Base-by-base conservation (phyloP, 805 yeast genomes). In the Candida oleophila region DNA sequence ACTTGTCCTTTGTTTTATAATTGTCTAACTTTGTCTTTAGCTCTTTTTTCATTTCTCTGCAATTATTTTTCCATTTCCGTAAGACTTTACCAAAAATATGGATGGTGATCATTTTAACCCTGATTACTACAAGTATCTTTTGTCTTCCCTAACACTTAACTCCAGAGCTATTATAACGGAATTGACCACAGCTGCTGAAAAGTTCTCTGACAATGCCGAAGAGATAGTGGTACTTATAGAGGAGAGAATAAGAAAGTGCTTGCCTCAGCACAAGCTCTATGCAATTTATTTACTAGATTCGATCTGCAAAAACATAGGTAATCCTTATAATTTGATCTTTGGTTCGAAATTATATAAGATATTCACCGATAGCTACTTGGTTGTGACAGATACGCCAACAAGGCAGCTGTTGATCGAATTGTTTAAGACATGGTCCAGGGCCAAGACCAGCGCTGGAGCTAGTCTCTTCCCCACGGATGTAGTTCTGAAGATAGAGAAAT, bases 251-350 rank as follows among this genome's bases (percentile, higher is more conserved):
- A 56, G 55, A 43, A 66, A 61, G 46, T 64, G 70, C 44, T 53
- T 69, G 25, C 77, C 76, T 14, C 68, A 66, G 48, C 65, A 70
- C 54, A 68, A 68, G 49, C 58, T 69, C 18, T 64, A 50, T 50
- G 50, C 66, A 18, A 61, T 73, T 42, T 72, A 72, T 51, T 54
- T 72, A 41, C 50, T 72, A 58, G 77, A 72, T 54, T 68, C 73
- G 33, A 69, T 72, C 22, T 61, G 70, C 54, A 72, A 72, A 48
- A 70, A 66, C 54, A 60, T 71, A 25, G 76, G 77, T 14, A 71
- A 65, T 47, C 77, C 77, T 5, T 72, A 69, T 56, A 69, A 69
- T 49, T 48, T 68, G 40, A 53, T 71, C 42, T 71, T 71, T 52
- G 67, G 68, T 36, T 49, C 56, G 19, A 63, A 64, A 43, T 52